phyloP scores from a whole-genome alignment of 306 rosid species.

The Amphicarpaea edgeworthii region DNA sequence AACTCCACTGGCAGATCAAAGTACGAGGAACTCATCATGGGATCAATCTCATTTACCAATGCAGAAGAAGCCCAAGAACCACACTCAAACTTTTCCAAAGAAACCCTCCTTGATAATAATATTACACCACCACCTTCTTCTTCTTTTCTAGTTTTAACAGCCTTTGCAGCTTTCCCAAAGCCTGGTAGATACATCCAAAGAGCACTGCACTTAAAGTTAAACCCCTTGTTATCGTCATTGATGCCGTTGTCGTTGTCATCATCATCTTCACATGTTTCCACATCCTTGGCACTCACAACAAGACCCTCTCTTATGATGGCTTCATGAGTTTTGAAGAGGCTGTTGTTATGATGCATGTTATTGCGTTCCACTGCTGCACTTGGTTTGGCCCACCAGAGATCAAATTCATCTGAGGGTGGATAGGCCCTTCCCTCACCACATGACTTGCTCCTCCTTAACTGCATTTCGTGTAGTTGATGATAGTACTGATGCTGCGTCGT shows the following conservation, averaged over 20 bases:
- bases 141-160: constrained; percentile 56
- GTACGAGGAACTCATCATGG: constrained; percentile 53
- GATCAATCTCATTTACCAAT: constrained; percentile 41
- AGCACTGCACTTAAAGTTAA: constrained; percentile 77
- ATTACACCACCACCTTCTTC: constrained; percentile 43
- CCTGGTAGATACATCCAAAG: constrained; percentile 80
- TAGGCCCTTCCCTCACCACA: constrained; percentile 63
- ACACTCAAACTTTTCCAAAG: constrained; percentile 89
- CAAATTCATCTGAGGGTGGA: constrained; percentile 66
- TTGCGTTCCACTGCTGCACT: constrained; percentile 42
- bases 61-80: constrained; percentile 94
- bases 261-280: constrained; percentile 33
- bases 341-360: constrained; percentile 26
- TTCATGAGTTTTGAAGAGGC: constrained; percentile 54
- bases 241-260: too few relatives aligned
- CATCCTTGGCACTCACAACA: constrained; percentile 39
- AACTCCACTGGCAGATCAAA: constrained; percentile 87
- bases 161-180: constrained; percentile 64
- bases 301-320: too few relatives aligned
- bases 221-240: too few relatives aligned
- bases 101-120: constrained; percentile 76
- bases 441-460: constrained; percentile 69
- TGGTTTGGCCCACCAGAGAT: constrained; percentile 63
- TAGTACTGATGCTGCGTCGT: too few relatives aligned
- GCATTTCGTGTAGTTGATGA: too few relatives aligned